phyloP scores from a whole-genome alignment of 2,329 filamentous ascomycete species.

The Dryadomyces quercus-mongolicae region DNA sequence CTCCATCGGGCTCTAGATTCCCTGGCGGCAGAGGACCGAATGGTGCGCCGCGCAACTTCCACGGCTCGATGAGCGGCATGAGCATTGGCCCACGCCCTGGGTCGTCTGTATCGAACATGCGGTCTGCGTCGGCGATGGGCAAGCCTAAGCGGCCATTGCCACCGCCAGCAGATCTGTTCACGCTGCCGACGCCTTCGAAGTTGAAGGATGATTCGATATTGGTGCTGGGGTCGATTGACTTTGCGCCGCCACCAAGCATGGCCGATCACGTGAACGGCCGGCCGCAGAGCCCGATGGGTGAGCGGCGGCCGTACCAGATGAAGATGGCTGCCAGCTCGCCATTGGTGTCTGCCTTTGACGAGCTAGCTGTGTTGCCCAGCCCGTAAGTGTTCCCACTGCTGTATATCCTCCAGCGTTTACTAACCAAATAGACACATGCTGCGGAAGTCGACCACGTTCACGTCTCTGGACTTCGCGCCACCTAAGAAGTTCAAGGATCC shows the following conservation, averaged over 20 bases:
- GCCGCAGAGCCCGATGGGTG: conserved; percentile 50
- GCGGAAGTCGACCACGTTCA: conserved; percentile 69
- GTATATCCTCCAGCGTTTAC: neutral
- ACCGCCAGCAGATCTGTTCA: conserved; percentile 60
- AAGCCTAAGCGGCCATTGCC: conserved; percentile 36
- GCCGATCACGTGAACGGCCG: conserved; percentile 59
- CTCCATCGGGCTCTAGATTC: conserved; percentile 46
- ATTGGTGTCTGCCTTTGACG: conserved; percentile 73
- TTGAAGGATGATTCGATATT: conserved; percentile 72
- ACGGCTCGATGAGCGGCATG: conserved; percentile 39
- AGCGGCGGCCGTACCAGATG: conserved; percentile 63
- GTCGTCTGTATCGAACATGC: conserved; percentile 17
- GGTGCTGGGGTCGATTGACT: conserved; percentile 59
- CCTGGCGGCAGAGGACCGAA: conserved; percentile 17
- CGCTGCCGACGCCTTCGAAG: conserved; percentile 75
- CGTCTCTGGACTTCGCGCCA: conserved; percentile 68
- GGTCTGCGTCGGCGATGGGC: conserved; percentile 33
- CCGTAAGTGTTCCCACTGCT: conserved; percentile 51
- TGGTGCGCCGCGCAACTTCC: conserved; percentile 24
- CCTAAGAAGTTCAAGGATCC: conserved; percentile 59
- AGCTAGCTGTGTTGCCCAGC: conserved; percentile 74
- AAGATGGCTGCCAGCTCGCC: conserved; percentile 63
- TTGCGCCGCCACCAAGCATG: conserved; percentile 64
- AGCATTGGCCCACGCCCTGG: conserved; percentile 23
- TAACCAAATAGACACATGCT: conserved; percentile 45